Evolutionary conservation across 345 rosid genomes (phyloP), one percentile per base, ranked within the genome.

Genomic region (Eutrema heterophyllum): DNA sequence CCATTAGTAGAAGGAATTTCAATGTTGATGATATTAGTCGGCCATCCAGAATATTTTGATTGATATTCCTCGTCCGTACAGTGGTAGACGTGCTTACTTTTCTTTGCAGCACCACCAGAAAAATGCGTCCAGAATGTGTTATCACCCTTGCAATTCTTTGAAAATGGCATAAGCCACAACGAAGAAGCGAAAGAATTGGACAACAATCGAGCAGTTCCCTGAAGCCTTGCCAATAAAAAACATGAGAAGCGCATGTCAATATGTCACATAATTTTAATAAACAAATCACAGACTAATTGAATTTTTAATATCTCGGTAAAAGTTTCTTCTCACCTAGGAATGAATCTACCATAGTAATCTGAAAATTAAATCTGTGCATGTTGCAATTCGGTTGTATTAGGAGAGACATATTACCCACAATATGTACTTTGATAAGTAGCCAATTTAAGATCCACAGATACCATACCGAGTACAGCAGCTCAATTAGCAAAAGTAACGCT

Each of bases 141-240:
- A 56, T 92, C 97, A 45, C 88, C 71, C 80, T 76, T 85, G 78
- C 99, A 92, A 41, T 95, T 83, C 88, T 95, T 86, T 16, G 99
- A 92, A 78, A 87, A 83, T 36, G 99, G 99, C 87, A 85, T 60
- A 86, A 90, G 87, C 99, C 99, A 95, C 57, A 87, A 72, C 13
- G 97, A 88, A 56, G 99, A 92, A 69, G 86, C 91, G 71, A 90
- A 92, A 24, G 99, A 92, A 84, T 84, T 90, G 84, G 78, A 88
- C 85, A 95, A 82, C 86, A 88, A 76, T 49, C 98, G 85, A 76
- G 97, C 93, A 64, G 99, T 95, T 75, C 98, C 99, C 99, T 95
- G 98, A 77, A 62, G 83, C 84, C 95, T 85, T 85, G 92, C 89
- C 85, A 73, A 71, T 50, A 58, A 80, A 80, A 74, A 64, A 73